A percentile compares a stretch with the other conserved stretches of the same genome.
These are phyloP conservation scores for Yamadazyma triangularis DNA, from an alignment of 1,139 yeast species.

Conservation along the genomic window DNA sequence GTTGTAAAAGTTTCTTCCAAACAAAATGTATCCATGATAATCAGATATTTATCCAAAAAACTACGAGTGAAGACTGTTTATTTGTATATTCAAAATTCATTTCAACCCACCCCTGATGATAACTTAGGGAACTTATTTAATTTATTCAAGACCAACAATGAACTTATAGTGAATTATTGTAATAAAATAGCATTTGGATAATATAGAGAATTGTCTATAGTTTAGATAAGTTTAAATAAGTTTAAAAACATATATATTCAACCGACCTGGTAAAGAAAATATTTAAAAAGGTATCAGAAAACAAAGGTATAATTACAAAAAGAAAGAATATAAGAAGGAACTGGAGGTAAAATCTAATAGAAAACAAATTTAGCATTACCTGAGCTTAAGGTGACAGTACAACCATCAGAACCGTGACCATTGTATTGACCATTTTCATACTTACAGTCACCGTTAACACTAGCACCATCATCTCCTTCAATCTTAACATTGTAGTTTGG, in stretches of 20 bases:
- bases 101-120: slow-evolving; percentile 60
- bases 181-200: slow-evolving; percentile 56
- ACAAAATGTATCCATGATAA: slow-evolving; percentile 41
- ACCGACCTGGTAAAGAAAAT: neutral
- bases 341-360: slow-evolving; percentile 20
- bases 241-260: too few relatives aligned
- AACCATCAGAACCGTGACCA: slow-evolving; percentile 72
- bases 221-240: neutral
- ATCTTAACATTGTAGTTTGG: slow-evolving; percentile 87
- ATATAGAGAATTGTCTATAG: slow-evolving; percentile 1
- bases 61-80: slow-evolving; percentile 25
- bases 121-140: slow-evolving; percentile 43
- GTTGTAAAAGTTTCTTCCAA: slow-evolving; percentile 45
- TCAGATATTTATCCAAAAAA: slow-evolving; percentile 40
- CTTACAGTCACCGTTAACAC: slow-evolving; percentile 70
- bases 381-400: slow-evolving; percentile 84
- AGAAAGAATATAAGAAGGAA: neutral
- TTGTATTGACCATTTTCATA: slow-evolving; percentile 75
- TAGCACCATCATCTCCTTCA: slow-evolving; percentile 60
- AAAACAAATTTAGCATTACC: slow-evolving; percentile 78
- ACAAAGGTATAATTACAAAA: neutral
- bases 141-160: slow-evolving; percentile 44
- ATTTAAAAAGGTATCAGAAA: neutral
- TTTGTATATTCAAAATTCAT: slow-evolving; percentile 54
- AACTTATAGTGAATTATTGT: slow-evolving; percentile 53